phyloP scores from a whole-genome alignment of 345 rosid species.

The Atalantia buxifolia region DNA sequence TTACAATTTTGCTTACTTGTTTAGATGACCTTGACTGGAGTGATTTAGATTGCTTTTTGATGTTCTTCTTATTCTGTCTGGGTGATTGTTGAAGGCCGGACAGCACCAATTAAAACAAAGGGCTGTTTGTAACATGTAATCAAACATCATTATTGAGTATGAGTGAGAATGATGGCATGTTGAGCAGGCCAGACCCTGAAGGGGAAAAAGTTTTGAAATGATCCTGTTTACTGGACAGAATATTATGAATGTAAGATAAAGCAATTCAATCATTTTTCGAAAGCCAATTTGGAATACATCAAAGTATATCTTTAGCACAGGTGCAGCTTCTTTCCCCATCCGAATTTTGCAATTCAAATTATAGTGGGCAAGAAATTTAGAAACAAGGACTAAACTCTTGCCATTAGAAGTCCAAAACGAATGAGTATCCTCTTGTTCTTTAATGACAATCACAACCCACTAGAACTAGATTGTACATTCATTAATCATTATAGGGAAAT shows the following conservation, averaged over 20 bases:
- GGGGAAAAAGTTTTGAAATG: background rate
- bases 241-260: background rate
- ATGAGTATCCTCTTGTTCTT: background rate
- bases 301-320: background rate
- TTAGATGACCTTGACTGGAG: background rate
- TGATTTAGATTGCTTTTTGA: background rate
- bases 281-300: background rate
- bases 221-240: background rate
- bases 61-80: too few species aligned
- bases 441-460: background rate
- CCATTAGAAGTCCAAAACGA: background rate
- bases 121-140: background rate
- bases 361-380: background rate
- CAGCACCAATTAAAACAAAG: background rate
- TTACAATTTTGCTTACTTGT: background rate
- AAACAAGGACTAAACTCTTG: background rate
- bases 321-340: background rate
- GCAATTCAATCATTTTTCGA: background rate
- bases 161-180: constrained; percentile 1
- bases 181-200: background rate
- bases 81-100: background rate
- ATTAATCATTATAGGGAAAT: too few species aligned
- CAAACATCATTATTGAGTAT: background rate
- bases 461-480: background rate
- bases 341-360: background rate